A percentile compares a stretch with the other conserved stretches of the same genome.
phyloP scores from a whole-genome alignment of 2,329 filamentous ascomycete species.

The Colletotrichum lupini region DNA sequence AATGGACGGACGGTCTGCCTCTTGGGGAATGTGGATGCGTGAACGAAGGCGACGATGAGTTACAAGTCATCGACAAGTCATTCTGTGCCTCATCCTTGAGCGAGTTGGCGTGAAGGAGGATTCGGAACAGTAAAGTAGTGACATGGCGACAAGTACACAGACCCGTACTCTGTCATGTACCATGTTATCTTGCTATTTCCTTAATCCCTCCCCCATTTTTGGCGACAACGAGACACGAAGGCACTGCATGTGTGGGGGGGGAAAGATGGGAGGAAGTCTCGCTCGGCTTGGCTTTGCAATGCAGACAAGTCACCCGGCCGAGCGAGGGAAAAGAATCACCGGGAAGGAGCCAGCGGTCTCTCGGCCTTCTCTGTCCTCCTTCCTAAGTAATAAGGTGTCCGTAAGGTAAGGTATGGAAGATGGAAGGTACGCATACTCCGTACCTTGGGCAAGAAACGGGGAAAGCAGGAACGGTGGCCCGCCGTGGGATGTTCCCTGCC shows the following conservation, averaged over 20 bases:
- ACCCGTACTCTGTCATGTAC: background rate
- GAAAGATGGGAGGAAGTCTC: constrained; percentile 12
- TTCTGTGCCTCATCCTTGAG: constrained; percentile 11
- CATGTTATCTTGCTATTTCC: background rate
- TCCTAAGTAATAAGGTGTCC: background rate
- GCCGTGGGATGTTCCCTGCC: constrained; percentile 20
- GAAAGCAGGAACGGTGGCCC: constrained; percentile 15
- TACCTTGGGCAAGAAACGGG: constrained; percentile 4
- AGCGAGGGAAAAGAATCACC: background rate
- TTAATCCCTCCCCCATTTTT: background rate
- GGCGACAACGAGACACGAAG: constrained; percentile 8
- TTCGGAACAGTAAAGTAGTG: background rate
- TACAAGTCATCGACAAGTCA: constrained; percentile 11
- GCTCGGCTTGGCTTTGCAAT: constrained; percentile 10
- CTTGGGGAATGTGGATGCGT: constrained; percentile 35
- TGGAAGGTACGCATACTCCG: no score
- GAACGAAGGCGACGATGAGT: constrained; percentile 7
- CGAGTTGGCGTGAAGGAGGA: background rate
- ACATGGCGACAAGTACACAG: background rate
- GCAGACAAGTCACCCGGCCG: background rate
- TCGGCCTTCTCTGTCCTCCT: background rate
- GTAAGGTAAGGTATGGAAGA: no score
- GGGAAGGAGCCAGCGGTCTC: background rate
- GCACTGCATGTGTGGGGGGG: constrained; percentile 18
- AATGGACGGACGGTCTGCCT: constrained; percentile 8